phyloP scores from a whole-genome alignment of 305 asterid genomes.

The Lippia alba region DNA sequence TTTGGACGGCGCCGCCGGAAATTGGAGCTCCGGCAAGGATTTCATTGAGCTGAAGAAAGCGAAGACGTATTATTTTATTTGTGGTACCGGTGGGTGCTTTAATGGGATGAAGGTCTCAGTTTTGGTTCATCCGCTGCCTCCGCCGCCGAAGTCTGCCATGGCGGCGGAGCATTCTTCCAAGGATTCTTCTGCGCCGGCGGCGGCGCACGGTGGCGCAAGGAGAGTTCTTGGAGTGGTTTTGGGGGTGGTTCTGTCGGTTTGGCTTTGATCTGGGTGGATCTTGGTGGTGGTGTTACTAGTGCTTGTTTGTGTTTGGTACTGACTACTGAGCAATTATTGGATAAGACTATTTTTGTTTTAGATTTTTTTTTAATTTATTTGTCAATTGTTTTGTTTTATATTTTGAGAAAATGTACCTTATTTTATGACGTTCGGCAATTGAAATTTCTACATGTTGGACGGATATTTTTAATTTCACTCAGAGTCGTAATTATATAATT shows the following conservation, averaged over 20 bases:
- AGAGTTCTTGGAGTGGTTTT: constrained; percentile 27
- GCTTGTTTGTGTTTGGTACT: background rate
- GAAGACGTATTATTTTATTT: constrained; percentile 76
- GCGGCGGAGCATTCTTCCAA: constrained; percentile 40
- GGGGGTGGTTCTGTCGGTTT: constrained; percentile 23
- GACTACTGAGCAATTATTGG: constrained; percentile 5
- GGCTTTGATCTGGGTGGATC: constrained; percentile 51
- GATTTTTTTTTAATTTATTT: background rate
- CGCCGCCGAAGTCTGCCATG: constrained; percentile 59
- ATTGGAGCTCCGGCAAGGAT: constrained; percentile 89
- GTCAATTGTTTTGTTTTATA: background rate
- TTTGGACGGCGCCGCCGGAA: constrained; percentile 69
- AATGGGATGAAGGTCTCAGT: constrained; percentile 92
- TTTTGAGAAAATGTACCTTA: background rate
- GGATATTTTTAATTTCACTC: too few species aligned
- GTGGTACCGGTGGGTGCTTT: constrained; percentile 85
- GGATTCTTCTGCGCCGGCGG: constrained; percentile 33
- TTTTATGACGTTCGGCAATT: background rate
- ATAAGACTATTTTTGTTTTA: constrained; percentile 13
- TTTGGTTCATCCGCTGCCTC: constrained; percentile 72
- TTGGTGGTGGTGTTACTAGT: constrained; percentile 2
- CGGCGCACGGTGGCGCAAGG: constrained; percentile 36
- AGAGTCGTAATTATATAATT: too few species aligned
- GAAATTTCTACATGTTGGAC: too few species aligned
- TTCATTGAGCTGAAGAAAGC: constrained; percentile 66